Evolutionary conservation across 805 yeast genomes (phyloP).

Genomic region (Wickerhamomyces rabaulensis): DNA sequence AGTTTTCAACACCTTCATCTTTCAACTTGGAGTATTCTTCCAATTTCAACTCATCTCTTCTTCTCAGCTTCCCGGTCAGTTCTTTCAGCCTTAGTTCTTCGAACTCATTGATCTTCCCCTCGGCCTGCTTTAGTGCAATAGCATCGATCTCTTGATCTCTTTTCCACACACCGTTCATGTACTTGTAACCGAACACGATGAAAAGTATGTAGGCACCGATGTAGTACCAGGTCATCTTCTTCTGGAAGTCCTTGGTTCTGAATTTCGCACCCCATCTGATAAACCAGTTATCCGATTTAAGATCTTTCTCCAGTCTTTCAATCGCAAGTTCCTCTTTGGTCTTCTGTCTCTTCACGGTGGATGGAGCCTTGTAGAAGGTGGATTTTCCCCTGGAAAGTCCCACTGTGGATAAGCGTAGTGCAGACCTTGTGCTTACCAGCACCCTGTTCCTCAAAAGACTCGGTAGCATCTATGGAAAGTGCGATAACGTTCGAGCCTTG

Average conservation of each 20-base stretch:
- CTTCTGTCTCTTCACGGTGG: slow-evolving; percentile 17
- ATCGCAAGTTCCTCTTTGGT: slow-evolving; percentile 28
- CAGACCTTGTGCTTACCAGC: neutral
- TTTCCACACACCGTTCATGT: slow-evolving; percentile 60
- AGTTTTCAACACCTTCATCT: slow-evolving; percentile 27
- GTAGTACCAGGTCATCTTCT: slow-evolving; percentile 57
- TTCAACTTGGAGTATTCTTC: slow-evolving; percentile 53
- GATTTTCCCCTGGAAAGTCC: slow-evolving; percentile 3
- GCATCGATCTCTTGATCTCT: slow-evolving; percentile 57
- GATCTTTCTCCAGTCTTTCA: slow-evolving; percentile 27
- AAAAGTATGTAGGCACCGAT: slow-evolving; percentile 55
- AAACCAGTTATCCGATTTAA: slow-evolving; percentile 31
- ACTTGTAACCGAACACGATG: slow-evolving; percentile 53
- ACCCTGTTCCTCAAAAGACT: slow-evolving; percentile 7
- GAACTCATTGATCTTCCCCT: slow-evolving; percentile 44
- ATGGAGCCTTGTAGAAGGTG: slow-evolving; percentile 20
- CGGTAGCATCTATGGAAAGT: neutral
- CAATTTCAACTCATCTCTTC: slow-evolving; percentile 57
- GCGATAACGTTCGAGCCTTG: too few species aligned
- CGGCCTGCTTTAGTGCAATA: slow-evolving; percentile 33
- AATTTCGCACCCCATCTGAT: slow-evolving; percentile 49
- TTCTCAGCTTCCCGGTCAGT: slow-evolving; percentile 52
- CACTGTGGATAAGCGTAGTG: neutral
- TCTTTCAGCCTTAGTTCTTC: slow-evolving; percentile 60
- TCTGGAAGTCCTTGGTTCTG: slow-evolving; percentile 53